Base-by-base conservation (phyloP, 169 alveolate species). In the Plasmodium gallinaceum region DNA sequence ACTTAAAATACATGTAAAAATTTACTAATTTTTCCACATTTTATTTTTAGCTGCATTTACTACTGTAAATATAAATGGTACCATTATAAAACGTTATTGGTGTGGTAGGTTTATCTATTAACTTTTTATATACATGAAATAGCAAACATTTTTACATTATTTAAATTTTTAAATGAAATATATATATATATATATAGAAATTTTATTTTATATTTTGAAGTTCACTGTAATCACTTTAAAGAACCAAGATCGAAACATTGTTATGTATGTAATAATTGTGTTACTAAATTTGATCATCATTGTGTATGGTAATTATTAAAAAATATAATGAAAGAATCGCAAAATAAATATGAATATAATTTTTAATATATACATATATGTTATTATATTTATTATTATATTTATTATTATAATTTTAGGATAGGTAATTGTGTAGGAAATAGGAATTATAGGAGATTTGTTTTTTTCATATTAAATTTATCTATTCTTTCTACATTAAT, bases 171-270 rank as follows among this genome's bases (percentile, higher is more conserved):
- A 54, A 16, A 22, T 54, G 22, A 54, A 54, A 22, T 54, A 54
- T 8, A 54, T 54, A 54, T 9, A 54, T 54, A 32, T 32, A 32
- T 32, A 32, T 32, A 32, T 32, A 32, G 39, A 32, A 32, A 18
- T 52, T 39, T 39, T 52, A 43, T 42, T 37, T 22, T 61, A 14
- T 24, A 8, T 71, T 62, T 58, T 80, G 62, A 51, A 80, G 90
- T 68, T 45, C 70, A 80, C 73, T 80, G 90, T 60, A 80, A 80
- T 65, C 90, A 85, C 18, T 90, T 94, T 20, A 94, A 97, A 62
- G 98, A 98, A 22, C 97, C 98, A 10, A 90, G 99, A 80, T 91
- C 97, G n/a, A 95, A 96, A 52, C 99, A 98, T 88, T 98, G 99
- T 91, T 95, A 95, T 73, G 93, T 94, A 45, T 98, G 99, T 87